Base-by-base conservation (phyloP, 2,329 filamentous ascomycete species). In the Colletotrichum kahawae region DNA sequence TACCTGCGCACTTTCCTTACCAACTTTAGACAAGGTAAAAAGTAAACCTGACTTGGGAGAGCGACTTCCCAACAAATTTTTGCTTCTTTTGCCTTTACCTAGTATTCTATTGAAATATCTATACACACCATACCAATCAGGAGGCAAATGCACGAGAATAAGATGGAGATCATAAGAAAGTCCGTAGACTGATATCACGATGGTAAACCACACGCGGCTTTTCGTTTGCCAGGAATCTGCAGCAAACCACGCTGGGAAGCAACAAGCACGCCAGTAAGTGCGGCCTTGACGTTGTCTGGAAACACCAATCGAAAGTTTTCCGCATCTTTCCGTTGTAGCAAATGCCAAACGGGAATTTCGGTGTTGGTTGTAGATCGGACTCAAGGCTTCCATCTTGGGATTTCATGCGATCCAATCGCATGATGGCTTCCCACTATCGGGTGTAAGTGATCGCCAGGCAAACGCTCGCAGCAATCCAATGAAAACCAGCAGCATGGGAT, bases 391-490 rank as follows among this genome's bases (percentile, higher is more conserved):
- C 31, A 29, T 13, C 14, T 29, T 18, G 34, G 12, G 27, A 24
- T 33, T 33, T 18, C 16, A 54, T 18, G 60, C 67, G 38, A 64
- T 7, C 71, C 60, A 71, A 75, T 67, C 27, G 56, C 38, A 21
- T 27, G 12, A 7, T 9, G 27, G 7, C 31, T 18, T 57, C 33
- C n/a, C 31, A 71, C 34, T 48, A 34, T 62, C n/a, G 33, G 62
- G 62, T 16, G 27, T 16, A n/a, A 51, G 31, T 27, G 54, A 63
- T 75, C 33, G 33, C 29, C 43, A 18, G 38, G 18, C 54, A 63
- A 43, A 43, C 62, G 36, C 38, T 14, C 7, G 18, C 56, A 36
- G 24, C 16, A 16, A 36, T 21, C 56, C 68, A 75, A 67, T 67
- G 5, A 33, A 21, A 34, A 43, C 29, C 31, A 13, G 31, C 12